These are phyloP conservation scores for Tuber umbilicatum DNA, from an alignment of 495 filamentous ascomycete species.

Conservation along the genomic window DNA sequence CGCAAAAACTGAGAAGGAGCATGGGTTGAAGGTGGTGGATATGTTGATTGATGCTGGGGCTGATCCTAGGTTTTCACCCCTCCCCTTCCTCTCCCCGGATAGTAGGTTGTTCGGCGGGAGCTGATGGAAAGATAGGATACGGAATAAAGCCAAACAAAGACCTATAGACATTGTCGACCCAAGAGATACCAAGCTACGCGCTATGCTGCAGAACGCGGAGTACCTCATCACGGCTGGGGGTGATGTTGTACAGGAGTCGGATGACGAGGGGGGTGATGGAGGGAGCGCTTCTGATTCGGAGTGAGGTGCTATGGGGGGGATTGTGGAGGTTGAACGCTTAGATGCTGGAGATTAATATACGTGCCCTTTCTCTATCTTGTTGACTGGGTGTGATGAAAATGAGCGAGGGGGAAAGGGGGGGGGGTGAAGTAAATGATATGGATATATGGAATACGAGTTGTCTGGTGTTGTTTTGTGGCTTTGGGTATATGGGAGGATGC, in stretches of 20 bases:
- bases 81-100: neutral
- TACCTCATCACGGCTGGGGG: constrained; percentile 49
- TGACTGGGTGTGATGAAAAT: neutral
- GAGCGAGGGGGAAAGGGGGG: neutral
- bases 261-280: constrained; percentile 34
- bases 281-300: constrained; percentile 34
- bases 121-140: constrained; percentile 45
- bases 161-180: constrained; percentile 66
- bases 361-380: neutral
- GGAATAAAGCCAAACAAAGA: constrained; percentile 65
- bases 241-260: constrained; percentile 40
- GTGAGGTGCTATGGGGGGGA: neutral
- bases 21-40: constrained; percentile 64
- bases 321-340: neutral
- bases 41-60: constrained; percentile 93
- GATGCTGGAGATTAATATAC: neutral
- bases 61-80: constrained; percentile 54
- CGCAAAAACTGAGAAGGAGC: constrained; percentile 63
- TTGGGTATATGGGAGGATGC: neutral
- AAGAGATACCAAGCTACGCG: constrained; percentile 60
- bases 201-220: constrained; percentile 67
- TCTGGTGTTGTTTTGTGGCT: neutral
- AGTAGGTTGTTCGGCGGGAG: constrained; percentile 14
- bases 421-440: neutral
- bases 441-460: neutral